phyloP scores from a whole-genome alignment of 2,329 filamentous ascomycete species.

The Fonsecaea monophora region DNA sequence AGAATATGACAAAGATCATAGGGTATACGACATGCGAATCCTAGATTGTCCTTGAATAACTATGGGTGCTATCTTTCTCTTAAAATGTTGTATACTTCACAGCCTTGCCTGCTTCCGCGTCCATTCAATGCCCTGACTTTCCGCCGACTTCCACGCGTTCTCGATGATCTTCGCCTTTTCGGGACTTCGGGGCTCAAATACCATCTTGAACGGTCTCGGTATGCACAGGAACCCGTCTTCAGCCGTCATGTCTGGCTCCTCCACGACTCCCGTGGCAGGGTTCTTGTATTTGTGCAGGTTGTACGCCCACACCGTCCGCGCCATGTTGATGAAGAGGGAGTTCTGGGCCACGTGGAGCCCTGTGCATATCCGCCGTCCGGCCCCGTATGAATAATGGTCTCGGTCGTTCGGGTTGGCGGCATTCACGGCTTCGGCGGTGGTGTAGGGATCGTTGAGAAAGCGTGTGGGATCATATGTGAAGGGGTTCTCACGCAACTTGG shows the following conservation, averaged over 20 bases:
- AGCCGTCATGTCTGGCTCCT: conserved; percentile 49
- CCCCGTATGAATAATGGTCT: conserved; percentile 42
- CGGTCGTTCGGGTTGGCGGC: conserved; percentile 40
- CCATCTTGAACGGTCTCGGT: conserved; percentile 49
- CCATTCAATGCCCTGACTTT: conserved; percentile 5
- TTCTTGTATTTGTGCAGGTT: conserved; percentile 40
- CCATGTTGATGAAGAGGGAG: conserved; percentile 41
- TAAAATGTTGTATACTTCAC: conserved; percentile 5
- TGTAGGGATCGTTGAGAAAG: conserved; percentile 18
- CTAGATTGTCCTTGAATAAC: conserved; percentile 6
- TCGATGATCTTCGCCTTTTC: conserved; percentile 1
- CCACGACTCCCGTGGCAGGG: conserved; percentile 40
- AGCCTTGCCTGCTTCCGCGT: conserved; percentile 5
- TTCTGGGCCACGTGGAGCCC: conserved; percentile 45
- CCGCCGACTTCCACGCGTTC: not conserved
- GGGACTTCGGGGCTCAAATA: conserved; percentile 45
- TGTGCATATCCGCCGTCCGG: conserved; percentile 44
- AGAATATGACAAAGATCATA: not conserved
- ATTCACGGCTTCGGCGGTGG: conserved; percentile 48
- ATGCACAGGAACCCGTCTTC: conserved; percentile 54
- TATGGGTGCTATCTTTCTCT: not conserved
- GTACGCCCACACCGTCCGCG: conserved; percentile 44
- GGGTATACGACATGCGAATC: not conserved
- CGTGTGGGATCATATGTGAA: conserved; percentile 17
- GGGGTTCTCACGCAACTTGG: conserved; percentile 22